Evolutionary conservation across 352 stramenopile species (phyloP), one percentile per base, ranked within the genome.

Genomic region (Globisporangium middletonii): DNA sequence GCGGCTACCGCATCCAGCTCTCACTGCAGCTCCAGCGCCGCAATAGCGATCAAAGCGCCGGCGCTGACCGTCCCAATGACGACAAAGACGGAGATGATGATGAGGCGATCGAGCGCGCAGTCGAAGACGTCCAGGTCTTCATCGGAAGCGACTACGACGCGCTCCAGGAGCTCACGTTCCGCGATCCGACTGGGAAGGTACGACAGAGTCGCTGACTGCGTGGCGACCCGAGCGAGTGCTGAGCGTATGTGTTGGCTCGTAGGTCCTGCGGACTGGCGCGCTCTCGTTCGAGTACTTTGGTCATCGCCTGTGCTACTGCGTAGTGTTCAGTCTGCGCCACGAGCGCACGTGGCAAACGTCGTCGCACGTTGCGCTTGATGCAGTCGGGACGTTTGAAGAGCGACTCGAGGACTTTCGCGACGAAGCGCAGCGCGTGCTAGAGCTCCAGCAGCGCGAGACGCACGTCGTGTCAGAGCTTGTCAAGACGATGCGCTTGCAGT

Each of bases 391-490:
- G 18, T 83, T 59, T 15, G 76, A 88, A 69, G 77, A 90, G 23
- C 66, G 72, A 0, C 49, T 88, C 0, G 63, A 87, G 2, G 65
- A 88, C 57, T 91, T 92, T 54, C 67, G 78, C 26, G 71, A 89
- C 46, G 83, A 92, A 71, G 75, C 83, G 43, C 77, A 44, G 9
- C 69, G 60, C 2, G 60, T 72, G 38, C 64, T 56, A 1, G 55
- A 80, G 6, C 50, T 83, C 2, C 79, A 92, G 42, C 78, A 75
- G 41, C 43, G 43, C 43, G 79, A 89, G 30, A 67, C 76, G 2
- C 79, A 91, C 38, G 73, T 89, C 37, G 63, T 91, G 0, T 91
- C 83, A 0, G 80, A 92, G 42, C 44, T 89, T 5, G 70, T 91
- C 11, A 91, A 91, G 52, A 89, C 73, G 2, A 63, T 92, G 27